Evolutionary conservation across 768 basidiomycete species (phyloP).

Genomic region (Boletellus ananas): DNA sequence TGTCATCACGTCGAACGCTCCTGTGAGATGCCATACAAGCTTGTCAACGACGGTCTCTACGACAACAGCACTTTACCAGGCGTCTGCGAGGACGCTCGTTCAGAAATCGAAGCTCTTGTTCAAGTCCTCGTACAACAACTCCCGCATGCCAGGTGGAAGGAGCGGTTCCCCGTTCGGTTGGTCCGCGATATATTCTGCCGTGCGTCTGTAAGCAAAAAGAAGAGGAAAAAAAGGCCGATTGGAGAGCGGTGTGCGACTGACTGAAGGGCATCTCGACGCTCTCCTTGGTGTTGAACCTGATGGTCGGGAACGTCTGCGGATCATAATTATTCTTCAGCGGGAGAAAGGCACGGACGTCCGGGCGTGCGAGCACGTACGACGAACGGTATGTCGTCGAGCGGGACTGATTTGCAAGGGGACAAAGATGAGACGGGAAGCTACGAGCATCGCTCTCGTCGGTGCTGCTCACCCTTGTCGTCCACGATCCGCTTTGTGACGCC

Average conservation of each 20-base stretch:
- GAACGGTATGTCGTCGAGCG: constrained; percentile 69
- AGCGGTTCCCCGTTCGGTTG: constrained; percentile 54
- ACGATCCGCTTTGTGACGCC: constrained; percentile 67
- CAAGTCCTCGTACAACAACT: constrained; percentile 80
- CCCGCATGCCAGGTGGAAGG: constrained; percentile 87
- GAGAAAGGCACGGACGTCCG: no score
- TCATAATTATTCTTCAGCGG: no score
- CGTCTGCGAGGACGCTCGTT: not conserved
- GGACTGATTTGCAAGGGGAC: constrained; percentile 36
- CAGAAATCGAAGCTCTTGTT: constrained; percentile 72
- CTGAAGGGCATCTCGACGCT: constrained; percentile 98
- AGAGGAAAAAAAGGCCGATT: no score
- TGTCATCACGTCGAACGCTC: no score
- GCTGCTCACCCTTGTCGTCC: constrained; percentile 54
- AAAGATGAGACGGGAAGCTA: not conserved
- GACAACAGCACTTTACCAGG: no score
- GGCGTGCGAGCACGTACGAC: constrained; percentile 42
- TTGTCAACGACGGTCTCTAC: no score
- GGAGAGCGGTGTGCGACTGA: constrained; percentile 36
- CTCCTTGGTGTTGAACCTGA: constrained; percentile 80
- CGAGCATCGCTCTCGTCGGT: no score
- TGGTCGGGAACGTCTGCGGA: constrained; percentile 83
- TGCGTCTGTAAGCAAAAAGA: not conserved
- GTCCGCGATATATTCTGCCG: constrained; percentile 46
- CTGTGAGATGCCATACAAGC: no score